These are phyloP conservation scores for Dioscorea alata DNA, from an alignment of 106 monocot genomes.

Conservation along the genomic window DNA sequence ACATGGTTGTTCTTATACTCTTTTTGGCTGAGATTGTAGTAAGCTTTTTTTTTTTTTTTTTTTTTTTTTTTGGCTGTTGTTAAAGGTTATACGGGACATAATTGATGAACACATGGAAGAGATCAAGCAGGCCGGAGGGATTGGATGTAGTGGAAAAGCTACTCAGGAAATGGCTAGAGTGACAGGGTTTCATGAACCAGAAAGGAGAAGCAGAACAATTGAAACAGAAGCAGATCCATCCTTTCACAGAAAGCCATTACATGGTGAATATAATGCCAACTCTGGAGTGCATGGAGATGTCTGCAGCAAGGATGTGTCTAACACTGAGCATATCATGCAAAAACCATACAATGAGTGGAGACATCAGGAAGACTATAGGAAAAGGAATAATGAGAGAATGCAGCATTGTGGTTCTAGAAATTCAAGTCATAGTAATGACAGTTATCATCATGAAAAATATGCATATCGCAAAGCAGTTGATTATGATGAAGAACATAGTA, in stretches of 20 bases:
- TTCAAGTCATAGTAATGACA: slow-evolving; percentile 15
- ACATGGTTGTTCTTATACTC: neutral
- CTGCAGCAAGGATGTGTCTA: slow-evolving; percentile 15
- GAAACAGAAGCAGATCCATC: slow-evolving; percentile 5
- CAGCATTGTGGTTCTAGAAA: slow-evolving; percentile 14
- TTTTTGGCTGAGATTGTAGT: neutral
- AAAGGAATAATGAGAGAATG: slow-evolving; percentile 15
- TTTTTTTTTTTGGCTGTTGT: slow-evolving; percentile 2
- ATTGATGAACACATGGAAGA: slow-evolving; percentile 95
- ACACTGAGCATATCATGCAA: neutral
- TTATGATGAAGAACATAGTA: neutral
- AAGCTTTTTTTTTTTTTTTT: neutral
- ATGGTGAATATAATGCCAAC: slow-evolving; percentile 2
- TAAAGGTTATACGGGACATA: slow-evolving; percentile 78
- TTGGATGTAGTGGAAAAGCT: slow-evolving; percentile 46
- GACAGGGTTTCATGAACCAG: slow-evolving; percentile 3
- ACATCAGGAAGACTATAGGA: slow-evolving; percentile 14
- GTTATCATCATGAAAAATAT: slow-evolving; percentile 11
- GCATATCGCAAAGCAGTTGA: slow-evolving; percentile 14
- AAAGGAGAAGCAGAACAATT: slow-evolving; percentile 7
- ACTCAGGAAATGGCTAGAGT: slow-evolving; percentile 6
- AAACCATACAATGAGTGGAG: neutral
- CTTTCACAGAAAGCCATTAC: slow-evolving; percentile 11
- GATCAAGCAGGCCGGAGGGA: slow-evolving; percentile 65
- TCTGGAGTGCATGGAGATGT: slow-evolving; percentile 7